Conservation (phyloP, 495 filamentous ascomycete genomes). For the Aspergillus haitiensis region DNA sequence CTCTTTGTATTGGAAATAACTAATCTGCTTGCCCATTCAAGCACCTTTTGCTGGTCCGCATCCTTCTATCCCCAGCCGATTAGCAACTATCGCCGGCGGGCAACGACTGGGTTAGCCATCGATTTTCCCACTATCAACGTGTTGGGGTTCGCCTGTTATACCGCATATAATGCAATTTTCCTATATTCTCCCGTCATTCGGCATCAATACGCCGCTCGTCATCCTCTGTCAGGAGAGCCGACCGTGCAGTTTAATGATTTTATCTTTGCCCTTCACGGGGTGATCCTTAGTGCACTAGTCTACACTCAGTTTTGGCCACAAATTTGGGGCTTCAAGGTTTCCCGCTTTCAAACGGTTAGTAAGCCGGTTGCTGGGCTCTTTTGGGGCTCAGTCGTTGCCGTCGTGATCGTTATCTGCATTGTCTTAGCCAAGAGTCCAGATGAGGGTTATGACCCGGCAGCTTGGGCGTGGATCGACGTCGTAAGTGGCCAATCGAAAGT, state of each 20-base stretch:
- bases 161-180: conserved; percentile 68
- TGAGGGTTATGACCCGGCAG: conserved; percentile 51
- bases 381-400: conserved; percentile 61
- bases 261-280: conserved; percentile 77
- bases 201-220: conserved; percentile 78
- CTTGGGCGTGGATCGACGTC: conserved; percentile 79
- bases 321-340: conserved; percentile 73
- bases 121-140: conserved; percentile 85
- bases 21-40: conserved; percentile 21
- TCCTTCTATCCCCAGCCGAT: conserved; percentile 93
- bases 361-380: conserved; percentile 65
- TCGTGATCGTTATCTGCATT: conserved; percentile 56
- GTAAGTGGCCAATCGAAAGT: conserved; percentile 48
- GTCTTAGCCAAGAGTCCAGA: conserved; percentile 52
- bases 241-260: conserved; percentile 91
- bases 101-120: conserved; percentile 79
- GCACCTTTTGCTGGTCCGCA: conserved; percentile 72
- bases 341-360: conserved; percentile 56
- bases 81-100: conserved; percentile 68
- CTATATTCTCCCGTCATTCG: conserved; percentile 77
- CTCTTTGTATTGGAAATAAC: background rate
- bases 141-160: conserved; percentile 79
- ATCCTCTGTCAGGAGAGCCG: conserved; percentile 67
- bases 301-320: conserved; percentile 70
- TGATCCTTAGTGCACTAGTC: conserved; percentile 63